These are phyloP conservation scores for Ambrosiella beaveri DNA, from an alignment of 2,329 filamentous ascomycete species.

Conservation along the genomic window DNA sequence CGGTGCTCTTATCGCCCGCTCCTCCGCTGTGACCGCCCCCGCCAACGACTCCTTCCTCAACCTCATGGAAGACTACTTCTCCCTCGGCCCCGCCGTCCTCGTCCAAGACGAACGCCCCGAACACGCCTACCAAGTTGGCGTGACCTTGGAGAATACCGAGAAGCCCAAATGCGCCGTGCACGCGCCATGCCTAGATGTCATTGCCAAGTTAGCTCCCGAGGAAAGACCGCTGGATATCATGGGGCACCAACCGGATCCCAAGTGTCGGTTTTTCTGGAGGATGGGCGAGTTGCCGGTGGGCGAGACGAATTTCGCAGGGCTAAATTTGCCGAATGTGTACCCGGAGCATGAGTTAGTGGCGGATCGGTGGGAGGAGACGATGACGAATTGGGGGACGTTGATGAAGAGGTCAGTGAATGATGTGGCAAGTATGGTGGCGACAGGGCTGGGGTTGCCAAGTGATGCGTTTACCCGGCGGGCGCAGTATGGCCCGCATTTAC, in stretches of 20 bases:
- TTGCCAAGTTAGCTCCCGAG: slow-evolving; percentile 33
- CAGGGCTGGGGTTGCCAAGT: slow-evolving; percentile 35
- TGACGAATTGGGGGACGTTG: slow-evolving; percentile 40
- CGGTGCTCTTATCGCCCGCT: slow-evolving; percentile 42
- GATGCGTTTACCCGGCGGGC: slow-evolving; percentile 37
- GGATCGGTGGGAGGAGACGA: slow-evolving; percentile 33
- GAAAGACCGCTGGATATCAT: slow-evolving; percentile 41
- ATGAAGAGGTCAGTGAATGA: slow-evolving; percentile 42
- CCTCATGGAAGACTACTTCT: slow-evolving; percentile 48
- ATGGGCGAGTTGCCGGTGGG: slow-evolving; percentile 35
- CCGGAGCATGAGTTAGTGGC: slow-evolving; percentile 32
- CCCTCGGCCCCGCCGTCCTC: slow-evolving; percentile 32
- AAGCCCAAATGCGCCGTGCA: slow-evolving; percentile 46
- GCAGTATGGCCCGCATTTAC: slow-evolving; percentile 41
- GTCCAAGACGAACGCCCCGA: slow-evolving; percentile 37
- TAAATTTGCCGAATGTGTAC: slow-evolving; percentile 38
- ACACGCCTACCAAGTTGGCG: slow-evolving; percentile 42
- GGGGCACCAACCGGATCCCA: slow-evolving; percentile 40
- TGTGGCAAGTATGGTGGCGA: slow-evolving; percentile 41
- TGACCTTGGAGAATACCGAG: slow-evolving; percentile 46
- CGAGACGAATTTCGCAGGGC: slow-evolving; percentile 34
- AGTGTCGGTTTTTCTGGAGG: slow-evolving; percentile 47
- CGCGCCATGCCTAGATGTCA: slow-evolving; percentile 41
- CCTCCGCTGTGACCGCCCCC: slow-evolving; percentile 36
- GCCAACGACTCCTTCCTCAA: slow-evolving; percentile 42